These are phyloP conservation scores for Tuber melanosporum DNA, from an alignment of 495 filamentous ascomycete species.

Conservation along the genomic window DNA sequence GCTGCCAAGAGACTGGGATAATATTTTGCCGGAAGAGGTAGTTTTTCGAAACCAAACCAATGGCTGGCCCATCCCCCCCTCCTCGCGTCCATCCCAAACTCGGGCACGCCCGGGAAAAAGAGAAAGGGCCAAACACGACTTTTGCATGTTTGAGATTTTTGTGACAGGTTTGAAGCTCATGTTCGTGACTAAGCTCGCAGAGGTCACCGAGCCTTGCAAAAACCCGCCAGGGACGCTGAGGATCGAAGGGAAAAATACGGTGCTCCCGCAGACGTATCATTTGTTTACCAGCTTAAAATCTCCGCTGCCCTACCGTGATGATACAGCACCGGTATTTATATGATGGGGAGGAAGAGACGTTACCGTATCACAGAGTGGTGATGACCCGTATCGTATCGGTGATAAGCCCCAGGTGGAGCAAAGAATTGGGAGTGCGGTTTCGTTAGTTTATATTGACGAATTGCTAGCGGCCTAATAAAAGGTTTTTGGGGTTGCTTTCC, in stretches of 20 bases:
- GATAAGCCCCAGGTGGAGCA: background rate
- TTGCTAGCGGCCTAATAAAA: background rate
- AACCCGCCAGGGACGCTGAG: background rate
- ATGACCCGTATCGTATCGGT: background rate
- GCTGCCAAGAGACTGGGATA: background rate
- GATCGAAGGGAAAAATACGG: background rate
- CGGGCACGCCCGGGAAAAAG: background rate
- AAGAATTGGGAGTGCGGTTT: background rate
- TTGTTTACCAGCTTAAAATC: background rate
- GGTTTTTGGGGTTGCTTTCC: background rate
- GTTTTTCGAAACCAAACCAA: background rate
- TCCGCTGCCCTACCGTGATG: background rate
- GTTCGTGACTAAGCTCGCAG: conserved; percentile 3
- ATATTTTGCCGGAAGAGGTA: background rate
- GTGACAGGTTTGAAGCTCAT: conserved; percentile 1
- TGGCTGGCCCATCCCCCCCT: background rate
- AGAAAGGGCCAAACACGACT: background rate
- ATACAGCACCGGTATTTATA: background rate
- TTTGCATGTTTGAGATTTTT: conserved; percentile 4
- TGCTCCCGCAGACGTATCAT: background rate
- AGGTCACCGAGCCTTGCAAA: background rate
- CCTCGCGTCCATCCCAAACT: background rate
- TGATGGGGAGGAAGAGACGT: background rate
- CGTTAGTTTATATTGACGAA: background rate
- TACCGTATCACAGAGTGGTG: background rate